Evolutionary conservation across 306 rosid species (phyloP).

Genomic region (Calophaca sinica): DNA sequence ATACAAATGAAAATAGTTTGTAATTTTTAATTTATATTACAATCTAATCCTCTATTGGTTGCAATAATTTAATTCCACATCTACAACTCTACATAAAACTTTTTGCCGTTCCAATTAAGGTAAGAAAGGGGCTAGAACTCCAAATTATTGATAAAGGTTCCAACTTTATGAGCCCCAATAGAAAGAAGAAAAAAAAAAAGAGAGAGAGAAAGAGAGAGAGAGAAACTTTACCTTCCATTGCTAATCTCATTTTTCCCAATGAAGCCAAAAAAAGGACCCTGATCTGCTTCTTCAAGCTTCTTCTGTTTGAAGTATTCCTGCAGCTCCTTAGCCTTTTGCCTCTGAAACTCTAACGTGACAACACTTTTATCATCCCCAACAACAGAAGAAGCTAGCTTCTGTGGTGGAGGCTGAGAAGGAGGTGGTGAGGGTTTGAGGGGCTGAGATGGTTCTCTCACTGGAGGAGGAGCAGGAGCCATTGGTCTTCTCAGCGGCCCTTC

Average conservation of each 20-base stretch:
- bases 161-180: background rate
- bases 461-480: constrained; percentile 57
- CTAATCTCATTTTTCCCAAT: constrained; percentile 84
- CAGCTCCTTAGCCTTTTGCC: constrained; percentile 95
- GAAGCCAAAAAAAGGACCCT: constrained; percentile 87
- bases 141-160: background rate
- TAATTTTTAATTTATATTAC: background rate
- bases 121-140: too few relatives aligned
- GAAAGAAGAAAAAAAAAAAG: background rate
- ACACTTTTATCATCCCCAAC: constrained; percentile 58
- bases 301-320: constrained; percentile 90
- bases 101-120: too few relatives aligned
- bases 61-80: too few relatives aligned
- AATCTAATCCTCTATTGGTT: background rate
- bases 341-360: constrained; percentile 88
- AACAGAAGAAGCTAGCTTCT: constrained; percentile 39
- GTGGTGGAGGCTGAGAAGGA: constrained; percentile 60
- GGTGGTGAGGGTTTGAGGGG: constrained; percentile 69
- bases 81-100: too few relatives aligned
- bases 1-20: background rate
- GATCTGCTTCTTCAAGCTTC: constrained; percentile 84
- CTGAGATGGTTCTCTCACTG: constrained; percentile 70
- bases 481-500: constrained; percentile 98
- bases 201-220: too few relatives aligned
- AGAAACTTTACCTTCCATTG: constrained; percentile 80